A percentile compares a stretch with the other conserved stretches of the same genome.
phyloP scores from a whole-genome alignment of 2,329 filamentous ascomycete genomes.

The Paraconiothyrium brasiliense region DNA sequence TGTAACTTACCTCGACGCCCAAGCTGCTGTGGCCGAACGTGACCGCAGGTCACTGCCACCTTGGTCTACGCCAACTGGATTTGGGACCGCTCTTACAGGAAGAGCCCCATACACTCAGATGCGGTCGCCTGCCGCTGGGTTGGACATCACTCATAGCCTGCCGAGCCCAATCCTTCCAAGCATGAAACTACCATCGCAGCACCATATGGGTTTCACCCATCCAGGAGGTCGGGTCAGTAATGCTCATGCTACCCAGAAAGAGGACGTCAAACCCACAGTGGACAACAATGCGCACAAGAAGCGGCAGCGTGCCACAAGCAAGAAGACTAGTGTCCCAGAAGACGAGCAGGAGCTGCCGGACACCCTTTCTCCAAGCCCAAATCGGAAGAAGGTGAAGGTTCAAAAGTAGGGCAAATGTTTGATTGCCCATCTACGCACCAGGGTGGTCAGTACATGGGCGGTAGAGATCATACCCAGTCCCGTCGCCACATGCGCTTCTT shows the following conservation, averaged over 20 bases:
- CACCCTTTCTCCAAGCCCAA: not conserved
- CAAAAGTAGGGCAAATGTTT: not conserved
- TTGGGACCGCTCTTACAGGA: slow-evolving; percentile 2
- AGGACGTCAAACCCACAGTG: not conserved
- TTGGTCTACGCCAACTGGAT: slow-evolving; percentile 6
- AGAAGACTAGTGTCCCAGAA: not conserved
- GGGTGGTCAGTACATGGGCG: not conserved
- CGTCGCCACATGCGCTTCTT: not conserved
- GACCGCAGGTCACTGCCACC: slow-evolving; percentile 15
- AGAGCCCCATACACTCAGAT: not conserved
- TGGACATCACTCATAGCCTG: slow-evolving; percentile 7
- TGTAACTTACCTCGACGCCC: slow-evolving; percentile 31
- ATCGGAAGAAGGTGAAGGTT: slow-evolving; percentile 1
- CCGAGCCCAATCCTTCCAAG: slow-evolving; percentile 9
- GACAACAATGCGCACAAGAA: slow-evolving; percentile 1
- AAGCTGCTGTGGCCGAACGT: slow-evolving; percentile 29
- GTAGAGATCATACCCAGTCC: not conserved
- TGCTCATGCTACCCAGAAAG: not conserved
- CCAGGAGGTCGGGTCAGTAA: not conserved
- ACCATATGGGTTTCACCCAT: not conserved
- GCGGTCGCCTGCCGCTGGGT: slow-evolving; percentile 4
- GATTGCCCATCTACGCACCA: not conserved
- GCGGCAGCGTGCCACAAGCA: slow-evolving; percentile 2
- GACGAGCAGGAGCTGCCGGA: not conserved
- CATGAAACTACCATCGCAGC: slow-evolving; percentile 10